A percentile compares a stretch with the other conserved stretches of the same genome.
These are phyloP conservation scores for Collybiopsis confluens DNA, from an alignment of 768 basidiomycete species.

Conservation along the genomic window DNA sequence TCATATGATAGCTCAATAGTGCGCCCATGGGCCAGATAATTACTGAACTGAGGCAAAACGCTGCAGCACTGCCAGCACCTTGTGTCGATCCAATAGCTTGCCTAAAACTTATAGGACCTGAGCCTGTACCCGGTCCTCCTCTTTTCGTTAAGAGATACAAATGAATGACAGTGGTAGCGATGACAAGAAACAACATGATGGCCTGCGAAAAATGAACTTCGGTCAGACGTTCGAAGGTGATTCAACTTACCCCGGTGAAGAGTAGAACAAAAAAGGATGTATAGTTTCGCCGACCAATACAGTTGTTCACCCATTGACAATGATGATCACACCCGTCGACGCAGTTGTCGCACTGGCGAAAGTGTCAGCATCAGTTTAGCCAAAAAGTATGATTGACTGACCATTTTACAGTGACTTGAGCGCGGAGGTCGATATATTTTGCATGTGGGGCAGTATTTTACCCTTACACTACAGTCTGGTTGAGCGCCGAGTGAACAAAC, in stretches of 20 bases:
- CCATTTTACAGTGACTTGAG: slow-evolving; percentile 95
- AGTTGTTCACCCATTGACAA: slow-evolving; percentile 92
- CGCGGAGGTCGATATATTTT: slow-evolving; percentile 89
- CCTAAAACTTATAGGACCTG: slow-evolving; percentile 43
- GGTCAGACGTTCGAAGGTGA: slow-evolving; percentile 5
- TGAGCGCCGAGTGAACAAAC: slow-evolving; percentile 5
- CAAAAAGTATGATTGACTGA: slow-evolving; percentile 26
- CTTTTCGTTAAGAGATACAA: slow-evolving; percentile 61
- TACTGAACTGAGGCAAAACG: slow-evolving; percentile 64
- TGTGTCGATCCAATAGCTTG: slow-evolving; percentile 33
- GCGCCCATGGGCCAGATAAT: slow-evolving; percentile 84
- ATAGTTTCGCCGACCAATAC: slow-evolving; percentile 93
- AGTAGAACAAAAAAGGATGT: slow-evolving; percentile 88
- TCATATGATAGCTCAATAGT: slow-evolving; percentile 77
- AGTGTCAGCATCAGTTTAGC: background rate
- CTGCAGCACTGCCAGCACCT: slow-evolving; percentile 77
- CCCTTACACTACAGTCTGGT: slow-evolving; percentile 58
- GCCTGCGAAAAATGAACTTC: slow-evolving; percentile 37
- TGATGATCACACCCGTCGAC: slow-evolving; percentile 95
- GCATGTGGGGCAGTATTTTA: slow-evolving; percentile 94
- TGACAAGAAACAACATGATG: slow-evolving; percentile 68
- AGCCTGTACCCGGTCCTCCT: slow-evolving; percentile 6
- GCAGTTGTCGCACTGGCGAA: slow-evolving; percentile 86
- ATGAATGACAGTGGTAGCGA: slow-evolving; percentile 81
- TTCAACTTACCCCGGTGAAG: slow-evolving; percentile 59